Conservation (phyloP, 352 stramenopile species). For the Pythium guiyangense region DNA sequence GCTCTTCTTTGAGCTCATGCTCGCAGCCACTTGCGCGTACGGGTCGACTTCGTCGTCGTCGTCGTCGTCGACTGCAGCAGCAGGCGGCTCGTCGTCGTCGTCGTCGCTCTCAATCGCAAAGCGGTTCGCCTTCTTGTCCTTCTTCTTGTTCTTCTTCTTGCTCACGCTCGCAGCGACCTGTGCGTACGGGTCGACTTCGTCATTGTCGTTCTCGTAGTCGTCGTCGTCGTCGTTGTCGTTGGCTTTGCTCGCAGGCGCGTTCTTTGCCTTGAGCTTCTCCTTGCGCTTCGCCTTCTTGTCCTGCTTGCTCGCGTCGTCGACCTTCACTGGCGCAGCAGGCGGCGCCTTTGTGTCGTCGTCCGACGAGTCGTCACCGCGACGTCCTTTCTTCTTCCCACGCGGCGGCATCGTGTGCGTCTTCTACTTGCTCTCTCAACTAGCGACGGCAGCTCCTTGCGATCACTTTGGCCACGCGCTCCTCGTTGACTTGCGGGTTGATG, state of each 20-base stretch:
- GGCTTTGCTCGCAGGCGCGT: no score
- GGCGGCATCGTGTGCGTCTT: conserved; percentile 56
- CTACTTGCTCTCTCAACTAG: neutral
- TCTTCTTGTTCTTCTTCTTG: conserved; percentile 79
- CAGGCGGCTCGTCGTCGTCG: conserved; percentile 26
- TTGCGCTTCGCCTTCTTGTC: conserved; percentile 82
- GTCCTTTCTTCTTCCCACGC: conserved; percentile 72
- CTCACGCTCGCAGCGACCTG: conserved; percentile 43
- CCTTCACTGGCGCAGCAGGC: conserved; percentile 20
- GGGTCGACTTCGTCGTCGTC: conserved; percentile 37
- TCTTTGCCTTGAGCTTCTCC: conserved; percentile 68
- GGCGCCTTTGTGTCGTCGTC: conserved; percentile 45
- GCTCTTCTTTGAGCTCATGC: conserved; percentile 41
- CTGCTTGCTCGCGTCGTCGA: conserved; percentile 24
- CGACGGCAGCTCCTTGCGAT: neutral
- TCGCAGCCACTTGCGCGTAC: conserved; percentile 55
- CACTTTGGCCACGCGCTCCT: no score
- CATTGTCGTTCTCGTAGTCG: conserved; percentile 45
- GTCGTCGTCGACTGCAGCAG: no score
- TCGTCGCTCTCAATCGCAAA: conserved; percentile 19
- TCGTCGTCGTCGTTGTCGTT: no score
- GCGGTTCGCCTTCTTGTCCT: conserved; percentile 34
- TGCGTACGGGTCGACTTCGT: conserved; percentile 48
- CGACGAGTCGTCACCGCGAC: conserved; percentile 65
- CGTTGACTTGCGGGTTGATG: no score